Percentiles rank a stretch among this genome's conserved stretches.
Conservation (phyloP, 2,329 filamentous ascomycete species). For the Stylonectria norvegica region DNA sequence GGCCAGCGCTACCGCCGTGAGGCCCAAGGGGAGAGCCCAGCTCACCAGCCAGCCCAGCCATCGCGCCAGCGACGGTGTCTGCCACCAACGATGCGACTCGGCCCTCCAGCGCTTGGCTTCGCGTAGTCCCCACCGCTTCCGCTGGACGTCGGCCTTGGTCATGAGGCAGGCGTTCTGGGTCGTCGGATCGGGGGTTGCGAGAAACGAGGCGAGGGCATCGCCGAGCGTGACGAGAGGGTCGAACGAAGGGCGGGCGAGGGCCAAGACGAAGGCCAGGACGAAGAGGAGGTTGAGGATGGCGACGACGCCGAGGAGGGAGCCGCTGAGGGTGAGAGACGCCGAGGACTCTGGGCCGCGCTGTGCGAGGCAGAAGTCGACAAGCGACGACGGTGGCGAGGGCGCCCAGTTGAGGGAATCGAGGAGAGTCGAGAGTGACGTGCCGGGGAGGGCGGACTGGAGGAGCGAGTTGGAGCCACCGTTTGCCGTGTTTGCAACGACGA, state of each 20-base stretch:
- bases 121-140: constrained; percentile 41
- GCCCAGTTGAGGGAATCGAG: constrained; percentile 6
- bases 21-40: constrained; percentile 37
- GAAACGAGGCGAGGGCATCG: constrained; percentile 50
- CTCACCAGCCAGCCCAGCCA: constrained; percentile 41
- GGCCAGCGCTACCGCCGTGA: constrained; percentile 40
- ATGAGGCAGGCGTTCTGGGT: constrained; percentile 45
- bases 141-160: constrained; percentile 43
- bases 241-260: constrained; percentile 34
- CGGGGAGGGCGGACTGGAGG: constrained; percentile 31
- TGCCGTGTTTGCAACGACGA: constrained; percentile 9
- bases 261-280: constrained; percentile 39
- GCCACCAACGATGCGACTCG: constrained; percentile 43
- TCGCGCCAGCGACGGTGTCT: constrained; percentile 39
- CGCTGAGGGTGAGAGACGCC: constrained; percentile 38
- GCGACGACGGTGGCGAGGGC: constrained; percentile 3
- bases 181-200: constrained; percentile 42
- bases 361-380: constrained; percentile 13
- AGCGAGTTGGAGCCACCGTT: constrained; percentile 23
- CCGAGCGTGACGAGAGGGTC: constrained; percentile 48
- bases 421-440: constrained; percentile 18
- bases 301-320: constrained; percentile 35
- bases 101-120: constrained; percentile 44
- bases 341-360: constrained; percentile 1
- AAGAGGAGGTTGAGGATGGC: constrained; percentile 41